phyloP scores from a whole-genome alignment of 1,139 yeast species.

The Pneumocystis murina region DNA sequence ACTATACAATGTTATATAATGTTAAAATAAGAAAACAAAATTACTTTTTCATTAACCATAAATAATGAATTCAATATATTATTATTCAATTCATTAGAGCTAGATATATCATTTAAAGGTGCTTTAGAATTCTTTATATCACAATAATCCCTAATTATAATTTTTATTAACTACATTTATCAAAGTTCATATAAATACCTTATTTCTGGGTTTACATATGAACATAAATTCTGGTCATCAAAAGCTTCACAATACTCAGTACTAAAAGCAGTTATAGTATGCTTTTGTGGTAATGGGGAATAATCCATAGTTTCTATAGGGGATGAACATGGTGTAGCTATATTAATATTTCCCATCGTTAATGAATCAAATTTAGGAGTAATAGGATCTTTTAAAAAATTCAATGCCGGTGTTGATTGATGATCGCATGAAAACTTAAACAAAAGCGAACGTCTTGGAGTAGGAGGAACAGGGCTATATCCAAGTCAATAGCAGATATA shows the following conservation, averaged over 20 bases:
- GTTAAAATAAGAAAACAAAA: neutral
- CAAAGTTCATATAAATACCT: neutral
- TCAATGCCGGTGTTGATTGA: slow-evolving; percentile 6
- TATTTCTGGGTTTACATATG: slow-evolving; percentile 2
- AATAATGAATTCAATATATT: neutral
- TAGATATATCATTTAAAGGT: neutral
- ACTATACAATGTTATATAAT: neutral
- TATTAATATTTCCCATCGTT: neutral
- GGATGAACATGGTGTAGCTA: slow-evolving; percentile 5
- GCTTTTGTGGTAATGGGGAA: slow-evolving; percentile 15
- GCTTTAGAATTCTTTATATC: slow-evolving; percentile 2
- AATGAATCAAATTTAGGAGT: slow-evolving; percentile 12
- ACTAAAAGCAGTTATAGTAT: neutral
- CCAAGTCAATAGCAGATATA: neutral
- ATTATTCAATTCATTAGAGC: neutral
- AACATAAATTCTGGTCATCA: slow-evolving; percentile 7
- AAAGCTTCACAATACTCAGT: slow-evolving; percentile 1
- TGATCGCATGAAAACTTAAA: slow-evolving; percentile 17
- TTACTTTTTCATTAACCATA: neutral
- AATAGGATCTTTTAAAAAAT: slow-evolving; percentile 3
- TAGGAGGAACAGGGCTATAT: slow-evolving; percentile 20
- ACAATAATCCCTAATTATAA: slow-evolving; percentile 3
- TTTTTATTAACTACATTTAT: slow-evolving; percentile 7
- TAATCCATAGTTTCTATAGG: slow-evolving; percentile 14
- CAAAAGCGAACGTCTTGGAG: slow-evolving; percentile 24